These are phyloP conservation scores for Phialophora tarda DNA, from an alignment of 2,329 filamentous ascomycete genomes.

Conservation along the genomic window DNA sequence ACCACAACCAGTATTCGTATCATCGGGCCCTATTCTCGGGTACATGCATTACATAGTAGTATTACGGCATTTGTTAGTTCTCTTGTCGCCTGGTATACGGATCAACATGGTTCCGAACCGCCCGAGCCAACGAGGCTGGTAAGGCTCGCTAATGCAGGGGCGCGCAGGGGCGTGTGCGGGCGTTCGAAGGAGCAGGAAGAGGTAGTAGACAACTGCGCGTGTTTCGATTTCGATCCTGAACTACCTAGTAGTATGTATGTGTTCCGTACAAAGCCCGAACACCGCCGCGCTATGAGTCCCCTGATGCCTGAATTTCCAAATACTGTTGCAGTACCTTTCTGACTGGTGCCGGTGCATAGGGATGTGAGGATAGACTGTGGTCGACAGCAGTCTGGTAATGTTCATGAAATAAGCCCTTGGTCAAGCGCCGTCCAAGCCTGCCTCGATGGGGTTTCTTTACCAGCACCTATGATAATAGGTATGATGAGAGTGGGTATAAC, in stretches of 20 bases:
- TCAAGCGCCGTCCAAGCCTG: conserved; percentile 11
- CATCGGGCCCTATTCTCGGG: neutral
- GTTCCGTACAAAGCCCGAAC: conserved; percentile 11
- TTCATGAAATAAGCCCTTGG: conserved; percentile 1
- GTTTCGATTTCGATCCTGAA: conserved; percentile 1
- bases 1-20: neutral
- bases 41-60: neutral
- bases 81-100: neutral
- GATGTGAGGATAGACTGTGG: conserved; percentile 8
- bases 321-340: conserved; percentile 1
- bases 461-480: neutral
- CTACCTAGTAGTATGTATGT: conserved; percentile 9
- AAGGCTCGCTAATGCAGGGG: neutral
- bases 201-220: neutral
- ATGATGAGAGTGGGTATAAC: conserved; percentile 29
- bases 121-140: neutral
- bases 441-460: conserved; percentile 20
- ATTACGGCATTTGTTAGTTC: neutral
- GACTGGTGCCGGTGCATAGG: neutral
- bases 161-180: neutral
- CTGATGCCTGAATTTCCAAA: conserved; percentile 10
- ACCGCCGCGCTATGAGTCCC: conserved; percentile 9
- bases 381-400: conserved; percentile 11
- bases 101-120: neutral
- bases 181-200: neutral